Base-by-base conservation (phyloP, 345 rosid species). In the Euphorbia tirucalli region DNA sequence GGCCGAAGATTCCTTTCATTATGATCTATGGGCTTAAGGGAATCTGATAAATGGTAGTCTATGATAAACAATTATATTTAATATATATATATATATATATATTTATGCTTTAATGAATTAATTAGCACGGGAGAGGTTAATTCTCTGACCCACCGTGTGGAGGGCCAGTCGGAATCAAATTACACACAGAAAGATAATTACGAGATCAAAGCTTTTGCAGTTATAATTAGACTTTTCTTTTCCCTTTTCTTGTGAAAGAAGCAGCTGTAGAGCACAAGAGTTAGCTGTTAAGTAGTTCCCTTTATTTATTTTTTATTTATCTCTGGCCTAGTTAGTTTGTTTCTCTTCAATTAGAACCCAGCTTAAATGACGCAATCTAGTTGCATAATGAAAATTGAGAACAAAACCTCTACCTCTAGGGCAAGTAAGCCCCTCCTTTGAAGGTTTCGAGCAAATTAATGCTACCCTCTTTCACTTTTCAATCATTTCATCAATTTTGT, bases 101-200 rank as follows among this genome's bases (percentile, higher is more conserved):
- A 35, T 35, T 35, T 35, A 3, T 35, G 7, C 7, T 3, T 35
- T 3, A 35, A 7, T 35, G 7, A 35, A 35, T 35, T 35, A 35
- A 35, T 7, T 7, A 35, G 39, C n/a, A n/a, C n/a, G 7, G 39
- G 39, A 35, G 4, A 35, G 39, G 39, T 73, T 48, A 56, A 9
- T 56, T 78, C 18, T 41, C 73, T 32, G 60, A 61, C 62, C 35
- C 56, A 63, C 62, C 41, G 35, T 56, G 60, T 69, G 58, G 69
- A 72, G 41, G 28, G 21, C 77, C 83, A 72, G 55, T 72, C 58
- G 69, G 50, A 66, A 70, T 58, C 13, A n/a, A 37, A 2, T 32
- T 61, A 16, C 16, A 18, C 7, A 14, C 11, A 19, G 19, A 21
- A 31, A 46, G 19, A n/a, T n/a, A n/a, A n/a, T n/a, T n/a, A n/a